Evolutionary conservation across 2,329 filamentous ascomycete species (phyloP).

Genomic region (Ophiostoma novo-ulmi): DNA sequence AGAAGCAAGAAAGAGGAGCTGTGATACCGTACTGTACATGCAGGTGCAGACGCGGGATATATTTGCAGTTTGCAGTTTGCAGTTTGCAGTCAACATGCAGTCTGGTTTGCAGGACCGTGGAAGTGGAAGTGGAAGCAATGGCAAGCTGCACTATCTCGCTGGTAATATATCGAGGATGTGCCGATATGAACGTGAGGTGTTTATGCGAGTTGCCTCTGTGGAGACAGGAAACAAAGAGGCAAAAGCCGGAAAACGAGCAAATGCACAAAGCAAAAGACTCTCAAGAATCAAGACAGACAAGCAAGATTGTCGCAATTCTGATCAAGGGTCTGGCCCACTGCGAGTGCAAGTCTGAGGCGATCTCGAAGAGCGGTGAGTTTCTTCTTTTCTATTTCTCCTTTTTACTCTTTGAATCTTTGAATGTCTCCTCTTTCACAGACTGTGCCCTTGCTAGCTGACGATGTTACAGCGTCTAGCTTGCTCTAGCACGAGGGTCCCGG

Average conservation of each 20-base stretch:
- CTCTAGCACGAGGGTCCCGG: background rate
- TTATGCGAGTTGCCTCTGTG: conserved; percentile 6
- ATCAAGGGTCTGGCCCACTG: conserved; percentile 12
- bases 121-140: background rate
- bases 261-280: background rate
- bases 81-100: background rate
- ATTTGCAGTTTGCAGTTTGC: background rate
- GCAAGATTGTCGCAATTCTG: background rate
- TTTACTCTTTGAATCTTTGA: background rate
- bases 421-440: background rate
- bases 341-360: background rate
- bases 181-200: background rate
- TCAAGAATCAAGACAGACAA: background rate
- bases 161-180: conserved; percentile 7
- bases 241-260: background rate
- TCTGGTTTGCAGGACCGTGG: background rate
- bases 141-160: conserved; percentile 1
- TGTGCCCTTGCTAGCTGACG: background rate
- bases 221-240: background rate
- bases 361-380: conserved; percentile 13
- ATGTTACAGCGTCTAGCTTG: background rate
- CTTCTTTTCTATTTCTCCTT: background rate
- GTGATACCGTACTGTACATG: background rate
- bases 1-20: conserved; percentile 4
- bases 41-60: conserved; percentile 9